phyloP scores from a whole-genome alignment of 2,329 filamentous ascomycete species.

The Sporothrix inflata region DNA sequence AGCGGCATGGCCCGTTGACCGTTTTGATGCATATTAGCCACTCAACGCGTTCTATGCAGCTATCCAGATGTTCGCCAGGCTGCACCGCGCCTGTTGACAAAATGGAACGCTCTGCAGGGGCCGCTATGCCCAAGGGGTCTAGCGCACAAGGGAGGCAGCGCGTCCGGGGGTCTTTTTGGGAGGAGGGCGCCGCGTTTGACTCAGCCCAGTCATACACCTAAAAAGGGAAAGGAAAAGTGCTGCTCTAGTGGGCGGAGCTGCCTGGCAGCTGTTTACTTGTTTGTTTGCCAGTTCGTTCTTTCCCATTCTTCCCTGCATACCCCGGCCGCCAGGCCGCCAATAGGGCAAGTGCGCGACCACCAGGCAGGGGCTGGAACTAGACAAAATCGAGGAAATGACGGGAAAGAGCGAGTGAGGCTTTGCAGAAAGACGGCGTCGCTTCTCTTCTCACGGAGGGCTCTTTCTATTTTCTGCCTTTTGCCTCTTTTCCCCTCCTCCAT shows the following conservation, averaged over 20 bases:
- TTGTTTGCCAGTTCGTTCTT: slow-evolving; percentile 3
- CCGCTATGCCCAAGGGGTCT: neutral
- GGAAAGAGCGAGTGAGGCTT: slow-evolving; percentile 12
- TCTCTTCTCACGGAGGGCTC: neutral
- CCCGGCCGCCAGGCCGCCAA: slow-evolving; percentile 5
- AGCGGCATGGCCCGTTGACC: neutral
- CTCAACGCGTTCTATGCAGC: neutral
- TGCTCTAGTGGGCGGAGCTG: slow-evolving; percentile 15
- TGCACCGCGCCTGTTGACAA: neutral
- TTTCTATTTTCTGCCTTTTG: neutral
- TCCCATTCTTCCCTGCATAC: neutral
- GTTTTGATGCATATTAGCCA: neutral
- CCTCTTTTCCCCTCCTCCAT: neutral
- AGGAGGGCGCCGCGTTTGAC: slow-evolving; percentile 19
- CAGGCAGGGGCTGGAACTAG: slow-evolving; percentile 20
- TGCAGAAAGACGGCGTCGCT: slow-evolving; percentile 11
- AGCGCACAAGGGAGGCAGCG: slow-evolving; percentile 7
- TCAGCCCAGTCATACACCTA: slow-evolving; percentile 13
- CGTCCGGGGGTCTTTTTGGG: neutral
- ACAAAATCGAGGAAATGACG: slow-evolving; percentile 5
- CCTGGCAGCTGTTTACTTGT: neutral
- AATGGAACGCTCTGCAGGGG: slow-evolving; percentile 13
- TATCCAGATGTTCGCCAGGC: neutral
- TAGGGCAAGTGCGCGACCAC: neutral
- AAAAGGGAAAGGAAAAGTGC: neutral